Conservation (phyloP, 2,329 filamentous ascomycete genomes). For the Trichoderma breve region DNA sequence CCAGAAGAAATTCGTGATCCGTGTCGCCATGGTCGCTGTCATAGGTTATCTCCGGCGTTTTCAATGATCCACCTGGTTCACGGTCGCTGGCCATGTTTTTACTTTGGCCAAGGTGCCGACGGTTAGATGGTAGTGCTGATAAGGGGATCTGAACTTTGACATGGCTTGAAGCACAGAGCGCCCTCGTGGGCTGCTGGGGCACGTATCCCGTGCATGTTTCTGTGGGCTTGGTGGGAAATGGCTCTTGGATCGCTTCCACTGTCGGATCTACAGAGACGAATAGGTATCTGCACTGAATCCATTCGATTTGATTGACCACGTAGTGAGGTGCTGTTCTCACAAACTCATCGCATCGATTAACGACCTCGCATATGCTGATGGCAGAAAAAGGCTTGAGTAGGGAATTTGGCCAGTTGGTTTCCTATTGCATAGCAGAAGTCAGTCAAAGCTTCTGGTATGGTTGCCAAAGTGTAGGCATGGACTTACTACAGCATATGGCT, state of each 20-base stretch:
- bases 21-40: conserved; percentile 15
- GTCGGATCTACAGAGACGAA: conserved; percentile 48
- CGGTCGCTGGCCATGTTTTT: background rate
- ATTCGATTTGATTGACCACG: conserved; percentile 73
- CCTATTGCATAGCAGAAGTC: background rate
- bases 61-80: background rate
- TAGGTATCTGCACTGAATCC: conserved; percentile 87
- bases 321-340: conserved; percentile 56
- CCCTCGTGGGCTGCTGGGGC: conserved; percentile 27
- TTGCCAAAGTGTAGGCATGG: background rate
- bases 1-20: conserved; percentile 27
- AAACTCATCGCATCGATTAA: conserved; percentile 69
- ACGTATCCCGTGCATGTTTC: conserved; percentile 25
- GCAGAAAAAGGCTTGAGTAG: conserved; percentile 57
- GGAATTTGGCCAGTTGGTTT: conserved; percentile 63
- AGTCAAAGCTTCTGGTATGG: background rate
- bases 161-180: conserved; percentile 10
- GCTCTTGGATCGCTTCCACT: background rate
- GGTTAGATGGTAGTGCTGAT: conserved; percentile 25
- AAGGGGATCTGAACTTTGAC: conserved; percentile 28
- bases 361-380: conserved; percentile 79
- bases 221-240: conserved; percentile 19
- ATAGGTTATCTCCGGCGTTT: background rate
- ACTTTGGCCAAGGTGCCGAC: background rate
- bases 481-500: background rate